A percentile compares a stretch with the other conserved stretches of the same genome.
These are phyloP conservation scores for Bipolaris victoriae DNA, from an alignment of 2,329 filamentous ascomycete genomes.

Conservation along the genomic window DNA sequence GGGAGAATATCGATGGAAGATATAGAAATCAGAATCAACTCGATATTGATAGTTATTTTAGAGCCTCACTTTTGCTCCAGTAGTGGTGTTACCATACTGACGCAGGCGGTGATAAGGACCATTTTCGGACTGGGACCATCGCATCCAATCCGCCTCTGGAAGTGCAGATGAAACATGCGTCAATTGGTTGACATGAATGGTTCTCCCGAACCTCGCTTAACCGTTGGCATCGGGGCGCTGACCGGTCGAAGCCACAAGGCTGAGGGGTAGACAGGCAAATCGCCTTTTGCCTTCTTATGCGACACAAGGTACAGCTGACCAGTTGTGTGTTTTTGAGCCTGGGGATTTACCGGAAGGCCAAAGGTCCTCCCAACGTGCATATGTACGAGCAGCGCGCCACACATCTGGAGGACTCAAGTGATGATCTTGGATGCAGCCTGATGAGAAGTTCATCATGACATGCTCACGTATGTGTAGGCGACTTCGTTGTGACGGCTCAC, in stretches of 20 bases:
- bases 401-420: constrained; percentile 19
- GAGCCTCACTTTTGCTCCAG: constrained; percentile 10
- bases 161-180: constrained; percentile 9
- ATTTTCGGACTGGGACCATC: constrained; percentile 9
- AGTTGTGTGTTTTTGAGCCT: constrained; percentile 16
- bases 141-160: constrained; percentile 8
- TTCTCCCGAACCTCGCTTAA: constrained; percentile 22
- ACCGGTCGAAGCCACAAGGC: constrained; percentile 32
- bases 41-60: constrained; percentile 13
- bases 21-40: constrained; percentile 17
- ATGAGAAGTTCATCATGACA: constrained; percentile 1
- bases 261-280: constrained; percentile 23
- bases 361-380: constrained; percentile 13
- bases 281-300: constrained; percentile 9
- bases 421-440: constrained; percentile 18
- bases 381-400: constrained; percentile 16
- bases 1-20: constrained; percentile 17
- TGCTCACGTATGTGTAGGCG: constrained; percentile 9
- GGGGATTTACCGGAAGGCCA: constrained; percentile 26
- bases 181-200: constrained; percentile 21
- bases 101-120: constrained; percentile 19
- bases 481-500: constrained; percentile 1
- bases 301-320: constrained; percentile 4
- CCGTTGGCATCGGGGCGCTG: constrained; percentile 19
- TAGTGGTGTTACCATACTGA: constrained; percentile 18